Conservation (phyloP, 2,329 filamentous ascomycete genomes). For the Aspergillus tubingensis region DNA sequence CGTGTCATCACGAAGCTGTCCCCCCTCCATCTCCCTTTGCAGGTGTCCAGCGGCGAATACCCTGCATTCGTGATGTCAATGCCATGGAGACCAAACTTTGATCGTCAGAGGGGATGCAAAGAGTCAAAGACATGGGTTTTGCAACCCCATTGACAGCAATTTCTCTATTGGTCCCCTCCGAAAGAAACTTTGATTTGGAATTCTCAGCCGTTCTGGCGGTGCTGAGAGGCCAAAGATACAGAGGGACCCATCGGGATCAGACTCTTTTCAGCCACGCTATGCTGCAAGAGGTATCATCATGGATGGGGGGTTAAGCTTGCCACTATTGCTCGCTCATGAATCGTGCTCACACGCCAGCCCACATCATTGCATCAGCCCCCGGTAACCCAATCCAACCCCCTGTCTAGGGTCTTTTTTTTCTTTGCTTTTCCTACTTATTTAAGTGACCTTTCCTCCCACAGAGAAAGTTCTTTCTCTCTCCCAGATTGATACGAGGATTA, state of each 20-base stretch:
- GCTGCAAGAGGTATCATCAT: not conserved
- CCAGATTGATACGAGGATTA: not conserved
- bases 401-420: not conserved
- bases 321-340: not conserved
- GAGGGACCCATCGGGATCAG: not conserved
- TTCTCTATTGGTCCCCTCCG: not conserved
- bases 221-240: slow-evolving; percentile 1
- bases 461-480: not conserved
- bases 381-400: not conserved
- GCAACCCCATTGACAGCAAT: not conserved
- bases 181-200: slow-evolving; percentile 9
- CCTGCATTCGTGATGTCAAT: not conserved
- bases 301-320: not conserved
- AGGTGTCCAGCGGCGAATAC: not conserved
- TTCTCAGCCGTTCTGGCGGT: slow-evolving; percentile 7
- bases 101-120: not conserved
- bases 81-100: slow-evolving; percentile 3
- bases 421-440: slow-evolving; percentile 3
- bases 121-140: not conserved
- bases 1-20: not conserved
- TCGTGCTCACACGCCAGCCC: not conserved
- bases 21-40: not conserved
- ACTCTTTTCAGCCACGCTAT: slow-evolving; percentile 9
- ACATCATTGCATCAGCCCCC: slow-evolving; percentile 1
- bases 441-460: not conserved